phyloP scores from a whole-genome alignment of 75 land plant species.

The Pinus taeda region DNA sequence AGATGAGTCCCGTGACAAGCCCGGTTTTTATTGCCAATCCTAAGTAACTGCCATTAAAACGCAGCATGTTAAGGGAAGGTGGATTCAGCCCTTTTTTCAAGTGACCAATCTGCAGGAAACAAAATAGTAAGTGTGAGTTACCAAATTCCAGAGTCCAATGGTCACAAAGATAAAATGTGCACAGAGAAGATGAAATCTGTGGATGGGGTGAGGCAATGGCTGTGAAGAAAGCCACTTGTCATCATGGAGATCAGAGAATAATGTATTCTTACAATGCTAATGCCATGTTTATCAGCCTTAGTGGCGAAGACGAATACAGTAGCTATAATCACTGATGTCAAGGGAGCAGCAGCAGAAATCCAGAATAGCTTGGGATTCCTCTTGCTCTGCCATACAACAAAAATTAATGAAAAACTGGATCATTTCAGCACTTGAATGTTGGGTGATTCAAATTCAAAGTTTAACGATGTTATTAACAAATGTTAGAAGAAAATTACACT shows the following conservation, averaged over 20 bases:
- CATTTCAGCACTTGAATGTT: no score
- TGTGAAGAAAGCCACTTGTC: background rate
- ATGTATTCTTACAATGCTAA: conserved; percentile 35
- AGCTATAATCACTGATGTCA: conserved; percentile 81
- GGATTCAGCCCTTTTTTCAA: conserved; percentile 42
- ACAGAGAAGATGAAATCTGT: background rate
- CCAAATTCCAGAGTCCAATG: no score
- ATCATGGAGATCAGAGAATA: background rate
- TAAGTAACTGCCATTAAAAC: conserved; percentile 7
- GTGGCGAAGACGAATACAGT: conserved; percentile 68
- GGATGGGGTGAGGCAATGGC: background rate
- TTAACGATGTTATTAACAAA: background rate
- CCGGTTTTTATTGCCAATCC: conserved; percentile 1
- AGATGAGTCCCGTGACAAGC: conserved; percentile 18
- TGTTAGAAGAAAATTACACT: background rate
- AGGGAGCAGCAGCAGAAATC: conserved; percentile 87
- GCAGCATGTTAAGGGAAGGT: conserved; percentile 9
- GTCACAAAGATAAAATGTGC: background rate
- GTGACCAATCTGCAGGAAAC: conserved; percentile 12
- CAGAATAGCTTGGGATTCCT: conserved; percentile 75
- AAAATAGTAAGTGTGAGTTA: no score
- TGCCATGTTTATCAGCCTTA: conserved; percentile 66
- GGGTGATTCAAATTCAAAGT: no score
- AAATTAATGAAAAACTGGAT: background rate
- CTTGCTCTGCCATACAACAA: conserved; percentile 46